Conservation (phyloP, 2,329 filamentous ascomycete species). For the Neofusicoccum sp. region DNA sequence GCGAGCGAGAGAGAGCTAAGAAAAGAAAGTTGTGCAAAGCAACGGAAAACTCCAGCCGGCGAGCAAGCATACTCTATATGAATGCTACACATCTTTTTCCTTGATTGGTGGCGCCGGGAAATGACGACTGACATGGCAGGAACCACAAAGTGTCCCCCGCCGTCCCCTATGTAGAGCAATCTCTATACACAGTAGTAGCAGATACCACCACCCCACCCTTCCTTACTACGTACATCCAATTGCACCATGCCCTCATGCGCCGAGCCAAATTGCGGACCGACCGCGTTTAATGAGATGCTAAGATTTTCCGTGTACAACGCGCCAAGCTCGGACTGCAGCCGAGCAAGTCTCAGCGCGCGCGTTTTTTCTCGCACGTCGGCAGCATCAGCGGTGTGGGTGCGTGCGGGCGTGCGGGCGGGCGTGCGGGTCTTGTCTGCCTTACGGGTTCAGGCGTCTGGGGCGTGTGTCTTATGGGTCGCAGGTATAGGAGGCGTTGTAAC, state of each 20-base stretch:
- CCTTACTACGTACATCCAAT: not conserved
- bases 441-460: too few relatives aligned
- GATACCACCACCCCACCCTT: not conserved
- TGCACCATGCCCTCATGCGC: slow-evolving; percentile 6
- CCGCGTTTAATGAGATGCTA: not conserved
- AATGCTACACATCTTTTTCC: too few relatives aligned
- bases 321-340: not conserved
- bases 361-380: too few relatives aligned
- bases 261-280: not conserved
- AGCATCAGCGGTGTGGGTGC: too few relatives aligned
- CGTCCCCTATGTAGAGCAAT: not conserved
- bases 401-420: too few relatives aligned
- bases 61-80: too few relatives aligned
- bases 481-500: too few relatives aligned
- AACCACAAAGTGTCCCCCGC: not conserved
- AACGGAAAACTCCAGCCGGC: too few relatives aligned
- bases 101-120: not conserved
- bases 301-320: not conserved
- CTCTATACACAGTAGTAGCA: not conserved
- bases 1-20: not conserved
- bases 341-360: too few relatives aligned
- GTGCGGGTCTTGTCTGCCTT: too few relatives aligned
- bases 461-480: too few relatives aligned
- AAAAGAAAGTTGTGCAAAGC: too few relatives aligned
- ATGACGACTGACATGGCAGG: slow-evolving; percentile 11